Percentiles rank a stretch among this genome's conserved stretches.
These are phyloP conservation scores for Brettanomyces sp. DNA, from an alignment of 805 yeast species.

Conservation along the genomic window DNA sequence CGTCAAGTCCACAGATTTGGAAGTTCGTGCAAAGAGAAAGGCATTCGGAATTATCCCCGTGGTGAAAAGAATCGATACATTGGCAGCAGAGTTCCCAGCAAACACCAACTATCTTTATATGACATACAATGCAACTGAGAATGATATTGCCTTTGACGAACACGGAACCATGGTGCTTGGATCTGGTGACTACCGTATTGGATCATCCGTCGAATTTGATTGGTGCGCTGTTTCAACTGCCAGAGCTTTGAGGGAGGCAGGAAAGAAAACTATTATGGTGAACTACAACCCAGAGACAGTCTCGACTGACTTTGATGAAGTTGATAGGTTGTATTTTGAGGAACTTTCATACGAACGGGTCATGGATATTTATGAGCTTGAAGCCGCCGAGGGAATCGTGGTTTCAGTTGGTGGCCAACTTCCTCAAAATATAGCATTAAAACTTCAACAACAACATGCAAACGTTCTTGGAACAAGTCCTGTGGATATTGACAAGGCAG, in stretches of 20 bases:
- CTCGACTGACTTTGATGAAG: slow-evolving; percentile 97
- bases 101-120: slow-evolving; percentile 91
- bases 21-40: slow-evolving; percentile 77
- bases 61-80: slow-evolving; percentile 93
- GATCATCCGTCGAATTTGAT: slow-evolving; percentile 96
- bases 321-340: slow-evolving; percentile 93
- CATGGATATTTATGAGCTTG: slow-evolving; percentile 93
- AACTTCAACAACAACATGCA: slow-evolving; percentile 73
- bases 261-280: slow-evolving; percentile 88
- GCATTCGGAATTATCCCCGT: slow-evolving; percentile 76
- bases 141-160: slow-evolving; percentile 79
- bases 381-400: slow-evolving; percentile 80
- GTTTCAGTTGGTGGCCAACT: slow-evolving; percentile 97
- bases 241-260: slow-evolving; percentile 80
- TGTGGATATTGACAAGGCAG: slow-evolving; percentile 91
- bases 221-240: slow-evolving; percentile 99
- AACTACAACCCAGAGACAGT: slow-evolving; percentile 99
- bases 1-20: slow-evolving; percentile 64
- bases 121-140: slow-evolving; percentile 83
- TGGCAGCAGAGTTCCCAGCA: slow-evolving; percentile 99
- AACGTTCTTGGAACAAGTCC: slow-evolving; percentile 91
- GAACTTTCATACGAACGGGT: slow-evolving; percentile 94
- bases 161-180: slow-evolving; percentile 92
- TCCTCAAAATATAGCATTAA: slow-evolving; percentile 92
- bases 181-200: slow-evolving; percentile 98